These are phyloP conservation scores for Tylopilus sp. DNA, from an alignment of 768 basidiomycete species.

Conservation along the genomic window DNA sequence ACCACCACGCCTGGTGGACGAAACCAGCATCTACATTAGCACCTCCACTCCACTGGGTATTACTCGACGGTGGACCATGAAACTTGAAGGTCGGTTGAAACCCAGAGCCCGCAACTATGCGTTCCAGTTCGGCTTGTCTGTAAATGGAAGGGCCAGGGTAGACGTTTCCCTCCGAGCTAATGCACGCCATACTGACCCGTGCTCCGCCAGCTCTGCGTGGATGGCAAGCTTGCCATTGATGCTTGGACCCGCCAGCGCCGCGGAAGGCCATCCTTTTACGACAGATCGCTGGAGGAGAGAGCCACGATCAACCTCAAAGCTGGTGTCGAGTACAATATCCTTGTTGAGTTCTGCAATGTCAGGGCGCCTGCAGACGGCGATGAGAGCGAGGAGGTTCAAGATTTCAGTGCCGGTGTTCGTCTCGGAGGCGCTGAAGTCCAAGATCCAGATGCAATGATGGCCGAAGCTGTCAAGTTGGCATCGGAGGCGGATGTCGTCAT, in stretches of 20 bases:
- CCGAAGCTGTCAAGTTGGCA: slow-evolving; percentile 61
- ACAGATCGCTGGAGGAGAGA: slow-evolving; percentile 59
- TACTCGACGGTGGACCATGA: slow-evolving; percentile 61
- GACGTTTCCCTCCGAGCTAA: background rate
- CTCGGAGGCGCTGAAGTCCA: slow-evolving; percentile 70
- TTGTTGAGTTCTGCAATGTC: slow-evolving; percentile 73
- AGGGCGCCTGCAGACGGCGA: slow-evolving; percentile 69
- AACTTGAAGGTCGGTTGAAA: slow-evolving; percentile 56
- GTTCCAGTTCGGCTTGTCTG: slow-evolving; percentile 70
- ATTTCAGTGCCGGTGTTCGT: slow-evolving; percentile 65
- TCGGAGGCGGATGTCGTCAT: slow-evolving; percentile 70
- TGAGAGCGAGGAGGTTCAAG: slow-evolving; percentile 60
- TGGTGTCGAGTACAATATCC: slow-evolving; percentile 50
- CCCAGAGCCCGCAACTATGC: slow-evolving; percentile 49
- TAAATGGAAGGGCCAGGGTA: slow-evolving; percentile 68
- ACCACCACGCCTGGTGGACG: slow-evolving; percentile 49
- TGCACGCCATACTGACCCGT: background rate
- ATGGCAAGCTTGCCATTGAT: slow-evolving; percentile 71
- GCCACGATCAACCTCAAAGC: slow-evolving; percentile 55
- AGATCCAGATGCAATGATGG: slow-evolving; percentile 55
- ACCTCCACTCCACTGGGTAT: slow-evolving; percentile 53
- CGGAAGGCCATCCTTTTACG: slow-evolving; percentile 67
- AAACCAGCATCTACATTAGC: slow-evolving; percentile 64
- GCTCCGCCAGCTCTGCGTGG: slow-evolving; percentile 55
- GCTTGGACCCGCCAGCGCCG: slow-evolving; percentile 78